These are phyloP conservation scores for Phaeosphaeria sp. DNA, from an alignment of 2,329 filamentous ascomycete species.

Conservation along the genomic window DNA sequence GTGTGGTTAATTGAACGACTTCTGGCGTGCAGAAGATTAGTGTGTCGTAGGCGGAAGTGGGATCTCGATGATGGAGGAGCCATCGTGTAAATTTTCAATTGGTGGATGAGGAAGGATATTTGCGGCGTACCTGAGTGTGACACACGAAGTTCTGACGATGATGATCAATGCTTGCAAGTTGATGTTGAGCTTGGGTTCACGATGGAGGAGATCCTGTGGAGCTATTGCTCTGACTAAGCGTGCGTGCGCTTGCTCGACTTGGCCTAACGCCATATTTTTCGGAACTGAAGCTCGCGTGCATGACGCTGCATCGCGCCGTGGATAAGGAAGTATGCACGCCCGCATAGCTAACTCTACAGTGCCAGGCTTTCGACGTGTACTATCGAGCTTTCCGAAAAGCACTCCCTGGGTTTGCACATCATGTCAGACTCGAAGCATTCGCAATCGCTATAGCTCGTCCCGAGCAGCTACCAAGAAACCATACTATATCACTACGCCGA, in stretches of 20 bases:
- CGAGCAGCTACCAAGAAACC: conserved; percentile 66
- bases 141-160: neutral
- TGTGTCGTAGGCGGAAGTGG: too few relatives aligned
- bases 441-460: conserved; percentile 24
- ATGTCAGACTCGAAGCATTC: conserved; percentile 25
- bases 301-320: conserved; percentile 17
- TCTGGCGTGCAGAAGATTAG: too few relatives aligned
- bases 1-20: too few relatives aligned
- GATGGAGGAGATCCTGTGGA: neutral
- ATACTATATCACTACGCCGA: conserved; percentile 94
- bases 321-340: conserved; percentile 37
- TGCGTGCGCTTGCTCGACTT: neutral
- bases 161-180: neutral
- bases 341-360: conserved; percentile 25
- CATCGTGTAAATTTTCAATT: neutral
- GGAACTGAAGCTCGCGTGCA: conserved; percentile 24
- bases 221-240: conserved; percentile 10
- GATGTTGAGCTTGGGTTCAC: neutral
- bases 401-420: conserved; percentile 33
- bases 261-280: conserved; percentile 3
- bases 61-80: neutral
- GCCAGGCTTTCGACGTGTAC: conserved; percentile 24
- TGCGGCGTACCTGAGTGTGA: neutral
- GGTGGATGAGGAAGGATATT: neutral
- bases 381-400: conserved; percentile 17